Conservation (phyloP, 768 basidiomycete species). For the Obba rivulosa region DNA sequence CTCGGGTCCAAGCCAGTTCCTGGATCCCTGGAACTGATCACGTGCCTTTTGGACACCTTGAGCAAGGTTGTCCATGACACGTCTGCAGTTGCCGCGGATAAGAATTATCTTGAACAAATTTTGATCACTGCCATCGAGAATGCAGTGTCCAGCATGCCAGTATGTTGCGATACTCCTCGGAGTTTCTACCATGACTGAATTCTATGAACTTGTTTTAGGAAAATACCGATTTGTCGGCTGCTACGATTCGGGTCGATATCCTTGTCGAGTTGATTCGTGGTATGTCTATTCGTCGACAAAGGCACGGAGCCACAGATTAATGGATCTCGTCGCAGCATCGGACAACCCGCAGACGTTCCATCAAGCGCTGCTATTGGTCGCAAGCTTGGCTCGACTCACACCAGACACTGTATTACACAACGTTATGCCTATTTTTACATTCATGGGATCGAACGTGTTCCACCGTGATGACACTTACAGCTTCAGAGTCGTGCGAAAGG, state of each 20-base stretch:
- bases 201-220: constrained; percentile 33
- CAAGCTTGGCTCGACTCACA: constrained; percentile 73
- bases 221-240: constrained; percentile 44
- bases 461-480: constrained; percentile 95
- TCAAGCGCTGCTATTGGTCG: constrained; percentile 84
- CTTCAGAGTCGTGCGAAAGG: constrained; percentile 92
- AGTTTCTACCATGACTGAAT: background rate
- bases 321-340: constrained; percentile 46
- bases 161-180: constrained; percentile 22
- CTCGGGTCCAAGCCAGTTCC: constrained; percentile 59
- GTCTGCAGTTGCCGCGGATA: constrained; percentile 52
- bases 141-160: constrained; percentile 50
- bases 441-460: constrained; percentile 98
- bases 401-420: constrained; percentile 92
- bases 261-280: constrained; percentile 85
- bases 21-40: constrained; percentile 67
- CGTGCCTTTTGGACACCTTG: constrained; percentile 67
- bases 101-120: constrained; percentile 77
- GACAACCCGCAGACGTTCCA: constrained; percentile 94
- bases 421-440: constrained; percentile 97
- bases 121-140: constrained; percentile 78
- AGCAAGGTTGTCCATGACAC: constrained; percentile 56
- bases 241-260: constrained; percentile 72
- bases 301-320: background rate
- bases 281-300: constrained; percentile 25